Conservation (phyloP, 495 filamentous ascomycete species). For the Aspergillus indologenus region DNA sequence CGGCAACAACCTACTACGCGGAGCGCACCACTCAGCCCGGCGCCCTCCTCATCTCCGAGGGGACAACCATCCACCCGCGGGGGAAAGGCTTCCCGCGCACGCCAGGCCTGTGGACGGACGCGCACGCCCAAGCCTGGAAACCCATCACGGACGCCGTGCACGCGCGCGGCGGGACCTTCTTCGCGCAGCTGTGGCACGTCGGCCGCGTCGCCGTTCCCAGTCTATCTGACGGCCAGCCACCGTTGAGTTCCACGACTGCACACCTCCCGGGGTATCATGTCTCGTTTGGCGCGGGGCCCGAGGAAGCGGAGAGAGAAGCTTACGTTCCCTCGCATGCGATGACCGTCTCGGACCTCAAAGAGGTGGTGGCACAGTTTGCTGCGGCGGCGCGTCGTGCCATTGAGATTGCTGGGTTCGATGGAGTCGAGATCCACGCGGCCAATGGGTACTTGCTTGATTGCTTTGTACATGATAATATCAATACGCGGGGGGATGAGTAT, state of each 20-base stretch:
- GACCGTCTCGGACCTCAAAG: conserved; percentile 42
- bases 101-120: conserved; percentile 45
- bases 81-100: conserved; percentile 42
- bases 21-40: conserved; percentile 49
- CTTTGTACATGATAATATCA: conserved; percentile 51
- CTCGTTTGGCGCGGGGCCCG: conserved; percentile 25
- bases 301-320: conserved; percentile 28
- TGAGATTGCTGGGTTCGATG: conserved; percentile 60
- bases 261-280: too few species aligned
- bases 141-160: conserved; percentile 52
- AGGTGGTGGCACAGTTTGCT: conserved; percentile 46
- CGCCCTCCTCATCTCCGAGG: conserved; percentile 49
- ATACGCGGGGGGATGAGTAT: conserved; percentile 50
- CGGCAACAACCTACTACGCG: conserved; percentile 47
- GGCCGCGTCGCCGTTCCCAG: conserved; percentile 45
- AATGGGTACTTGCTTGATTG: conserved; percentile 57
- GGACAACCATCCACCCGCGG: conserved; percentile 31
- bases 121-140: conserved; percentile 49
- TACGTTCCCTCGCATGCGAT: conserved; percentile 39
- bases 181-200: conserved; percentile 52
- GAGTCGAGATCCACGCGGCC: conserved; percentile 53
- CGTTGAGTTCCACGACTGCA: conserved; percentile 20
- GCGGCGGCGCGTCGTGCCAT: conserved; percentile 58
- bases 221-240: conserved; percentile 25
- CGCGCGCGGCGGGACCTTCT: conserved; percentile 47